phyloP scores from a whole-genome alignment of 1,139 yeast genomes.

The Arxiozyma heterogenica region DNA sequence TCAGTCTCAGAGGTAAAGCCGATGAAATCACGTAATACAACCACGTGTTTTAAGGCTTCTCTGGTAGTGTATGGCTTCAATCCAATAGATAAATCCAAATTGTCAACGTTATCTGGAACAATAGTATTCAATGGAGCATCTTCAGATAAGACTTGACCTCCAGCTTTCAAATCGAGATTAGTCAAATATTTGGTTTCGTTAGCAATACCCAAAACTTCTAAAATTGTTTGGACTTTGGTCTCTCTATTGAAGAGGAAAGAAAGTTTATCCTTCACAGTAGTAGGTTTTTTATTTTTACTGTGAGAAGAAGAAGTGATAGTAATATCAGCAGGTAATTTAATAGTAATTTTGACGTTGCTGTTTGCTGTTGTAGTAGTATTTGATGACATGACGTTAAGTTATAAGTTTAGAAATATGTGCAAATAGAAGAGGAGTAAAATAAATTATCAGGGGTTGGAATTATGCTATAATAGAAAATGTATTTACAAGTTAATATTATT shows the following conservation, averaged over 20 bases:
- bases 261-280: constrained; percentile 8
- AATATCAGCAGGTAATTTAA: constrained; percentile 12
- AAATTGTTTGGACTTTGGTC: constrained; percentile 21
- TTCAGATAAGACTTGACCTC: constrained; percentile 15
- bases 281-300: constrained; percentile 8
- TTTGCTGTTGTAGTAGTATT: constrained; percentile 2
- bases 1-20: constrained; percentile 28
- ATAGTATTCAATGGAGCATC: constrained; percentile 19
- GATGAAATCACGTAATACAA: constrained; percentile 27
- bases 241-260: constrained; percentile 22
- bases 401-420: not conserved
- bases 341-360: constrained; percentile 11
- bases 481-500: not conserved
- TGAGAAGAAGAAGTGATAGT: constrained; percentile 4
- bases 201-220: constrained; percentile 23
- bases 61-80: constrained; percentile 26
- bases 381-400: not conserved
- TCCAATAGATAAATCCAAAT: constrained; percentile 17
- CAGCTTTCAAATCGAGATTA: constrained; percentile 18
- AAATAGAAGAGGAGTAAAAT: not conserved
- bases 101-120: constrained; percentile 12
- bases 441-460: not conserved
- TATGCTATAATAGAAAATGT: not conserved
- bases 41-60: constrained; percentile 27
- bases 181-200: constrained; percentile 24